Evolutionary conservation across 1,284 basidiomycete genomes (phyloP), one percentile per base, ranked within the genome.

Genomic region (Schizophyllum amplum): DNA sequence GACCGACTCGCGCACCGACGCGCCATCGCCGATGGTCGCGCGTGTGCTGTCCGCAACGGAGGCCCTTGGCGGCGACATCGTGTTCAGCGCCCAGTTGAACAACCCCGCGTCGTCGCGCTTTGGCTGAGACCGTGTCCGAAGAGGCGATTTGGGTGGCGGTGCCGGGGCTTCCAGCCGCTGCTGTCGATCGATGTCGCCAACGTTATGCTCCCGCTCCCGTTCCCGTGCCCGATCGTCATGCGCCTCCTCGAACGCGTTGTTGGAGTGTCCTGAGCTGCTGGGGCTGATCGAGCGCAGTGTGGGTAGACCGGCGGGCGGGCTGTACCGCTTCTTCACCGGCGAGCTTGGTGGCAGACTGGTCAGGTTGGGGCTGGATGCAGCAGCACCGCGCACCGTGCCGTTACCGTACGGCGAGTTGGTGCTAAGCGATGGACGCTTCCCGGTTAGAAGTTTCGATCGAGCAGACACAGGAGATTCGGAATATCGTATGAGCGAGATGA

Each of bases 311-410:
- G 48, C 48, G 21, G 48, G 48, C 21, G 48, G 48, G 24, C 48
- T 22, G 21, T 24, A 50, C 11, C 48, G 48, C 24, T 50, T 50
- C 48, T 50, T 50, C 48, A 24, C 48, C 21, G 48, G 48, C 20
- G 48, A 50, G 22, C 66, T 63, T 1, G 59, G 59, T 5, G 68
- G 62, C 13, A 56, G 24, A 24, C 63, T 60, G 5, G 69, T 65
- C 55, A 86, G 70, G 68, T 87, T 84, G 9, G 85, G 84, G 5
- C 83, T 83, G 5, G 86, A 87, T n/a, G 80, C 76, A 26, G 79
- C 75, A 0, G 77, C 76, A 26, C 68, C 66, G 26, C 72, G 70
- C 26, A 66, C 62, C 23, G 69, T 64, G 25, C 67, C 67, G 20
- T 68, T 66, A 15, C 69, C 70, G 60, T 76, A 74, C 20, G 70